Evolutionary conservation across 768 basidiomycete genomes (phyloP).

Genomic region (Lentinula guzmanii): DNA sequence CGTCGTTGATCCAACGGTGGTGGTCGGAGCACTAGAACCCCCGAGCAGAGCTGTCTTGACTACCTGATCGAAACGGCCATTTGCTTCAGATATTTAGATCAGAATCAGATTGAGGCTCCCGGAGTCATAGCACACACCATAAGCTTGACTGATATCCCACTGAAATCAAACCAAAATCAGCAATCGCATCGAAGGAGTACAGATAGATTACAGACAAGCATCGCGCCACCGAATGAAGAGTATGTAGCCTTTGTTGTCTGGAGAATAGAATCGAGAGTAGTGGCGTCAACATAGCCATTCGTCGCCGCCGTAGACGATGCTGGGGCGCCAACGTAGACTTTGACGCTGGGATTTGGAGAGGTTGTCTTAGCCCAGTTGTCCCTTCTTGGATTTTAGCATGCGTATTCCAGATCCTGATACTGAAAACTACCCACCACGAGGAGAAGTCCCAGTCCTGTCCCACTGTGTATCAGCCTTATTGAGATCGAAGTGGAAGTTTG

Average conservation of each 20-base stretch:
- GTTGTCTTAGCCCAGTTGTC: constrained; percentile 44
- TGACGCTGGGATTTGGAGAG: constrained; percentile 47
- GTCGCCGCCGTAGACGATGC: constrained; percentile 44
- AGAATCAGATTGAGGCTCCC: not conserved
- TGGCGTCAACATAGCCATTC: constrained; percentile 44
- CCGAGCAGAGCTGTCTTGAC: constrained; percentile 33
- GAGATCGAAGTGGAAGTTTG: not conserved
- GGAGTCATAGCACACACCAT: constrained; percentile 17
- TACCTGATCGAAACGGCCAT: constrained; percentile 33
- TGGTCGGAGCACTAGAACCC: constrained; percentile 13
- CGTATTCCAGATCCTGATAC: not conserved
- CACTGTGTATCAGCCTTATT: not conserved
- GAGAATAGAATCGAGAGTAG: constrained; percentile 34
- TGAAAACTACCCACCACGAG: constrained; percentile 28
- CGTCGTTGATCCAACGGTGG: constrained; percentile 16
- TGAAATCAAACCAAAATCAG: not conserved
- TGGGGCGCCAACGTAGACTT: constrained; percentile 52
- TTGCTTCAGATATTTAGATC: constrained; percentile 16
- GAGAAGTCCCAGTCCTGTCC: constrained; percentile 46
- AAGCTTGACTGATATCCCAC: constrained; percentile 34
- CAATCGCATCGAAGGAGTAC: not conserved
- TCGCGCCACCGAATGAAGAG: constrained; percentile 49
- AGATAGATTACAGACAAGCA: constrained; percentile 18
- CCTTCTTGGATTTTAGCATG: not conserved
- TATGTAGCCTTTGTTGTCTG: constrained; percentile 34